Evolutionary conservation across 768 basidiomycete species (phyloP).

Genomic region (Hydnomerulius pinastri): DNA sequence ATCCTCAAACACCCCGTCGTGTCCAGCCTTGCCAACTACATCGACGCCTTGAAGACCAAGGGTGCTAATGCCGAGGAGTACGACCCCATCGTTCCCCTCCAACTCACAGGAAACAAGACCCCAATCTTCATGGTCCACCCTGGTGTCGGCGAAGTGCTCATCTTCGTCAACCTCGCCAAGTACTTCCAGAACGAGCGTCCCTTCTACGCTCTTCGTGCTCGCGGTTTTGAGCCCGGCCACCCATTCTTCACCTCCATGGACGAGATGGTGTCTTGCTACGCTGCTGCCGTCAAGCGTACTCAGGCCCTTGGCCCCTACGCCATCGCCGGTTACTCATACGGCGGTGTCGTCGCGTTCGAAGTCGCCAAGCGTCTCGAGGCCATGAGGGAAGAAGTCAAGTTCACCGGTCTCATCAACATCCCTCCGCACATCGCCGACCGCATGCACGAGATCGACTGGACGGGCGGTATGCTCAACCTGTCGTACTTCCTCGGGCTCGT

Average conservation of each 20-base stretch:
- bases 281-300: constrained; percentile 33
- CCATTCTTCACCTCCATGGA: constrained; percentile 36
- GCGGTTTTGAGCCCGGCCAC: constrained; percentile 44
- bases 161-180: constrained; percentile 39
- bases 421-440: constrained; percentile 42
- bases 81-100: too few species aligned
- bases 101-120: too few species aligned
- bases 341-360: constrained; percentile 46
- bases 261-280: constrained; percentile 43
- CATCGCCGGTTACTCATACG: constrained; percentile 49
- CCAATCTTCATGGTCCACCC: constrained; percentile 42
- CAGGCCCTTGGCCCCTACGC: constrained; percentile 42
- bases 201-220: constrained; percentile 46
- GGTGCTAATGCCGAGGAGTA: constrained; percentile 17
- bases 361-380: constrained; percentile 39
- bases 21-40: constrained; percentile 28
- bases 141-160: constrained; percentile 38
- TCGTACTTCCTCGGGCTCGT: constrained; percentile 36
- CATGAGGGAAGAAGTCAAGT: constrained; percentile 38
- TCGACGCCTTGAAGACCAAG: constrained; percentile 19
- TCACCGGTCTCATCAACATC: constrained; percentile 44
- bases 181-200: constrained; percentile 38
- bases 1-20: constrained; percentile 26
- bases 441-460: constrained; percentile 37
- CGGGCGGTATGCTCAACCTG: too few species aligned